Evolutionary conservation across 768 basidiomycete species (phyloP), one percentile per base, ranked within the genome.

Genomic region (Guyanaporus albipodus): DNA sequence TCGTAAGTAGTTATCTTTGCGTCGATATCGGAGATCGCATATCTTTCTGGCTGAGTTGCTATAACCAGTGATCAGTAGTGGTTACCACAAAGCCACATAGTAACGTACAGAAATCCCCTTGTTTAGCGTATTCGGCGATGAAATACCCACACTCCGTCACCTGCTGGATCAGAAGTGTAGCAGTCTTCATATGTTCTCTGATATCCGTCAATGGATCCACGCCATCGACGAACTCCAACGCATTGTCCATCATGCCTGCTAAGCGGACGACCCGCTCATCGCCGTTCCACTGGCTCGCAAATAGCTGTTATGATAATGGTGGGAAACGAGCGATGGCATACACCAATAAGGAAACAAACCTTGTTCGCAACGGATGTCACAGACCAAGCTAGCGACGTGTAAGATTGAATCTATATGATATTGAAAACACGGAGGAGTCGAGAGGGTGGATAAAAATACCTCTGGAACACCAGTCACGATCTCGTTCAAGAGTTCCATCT

Each of bases 141-240:
- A 58, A 58, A 24, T 60, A 60, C 6, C 57, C 57, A 29, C 57
- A 59, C 38, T 59, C 57, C 21, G 57, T 56, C 32, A 59, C 48
- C 14, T 59, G 58, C 10, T 45, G 58, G 22, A 59, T 40, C n/a
- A 59, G 21, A 38, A 39, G 28, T 32, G 15, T 53, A 26, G 57
- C 35, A 3, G 35, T 23, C 15, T 44, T 28, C 22, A 6, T 27
- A 15, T 60, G 57, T 5, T 45, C 48, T 19, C 48, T 23, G n/a
- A 50, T 29, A 3, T 15, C 29, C 35, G 37, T 57, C 48, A 57
- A 41, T 6, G 48, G 11, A 1, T 38, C 48, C 1, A 50, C 45
- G 17, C 49, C 40, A 22, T 53, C 42, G 0, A 58, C 54, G 38
- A 58, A 58, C 18, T 36, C 38, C 17, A 58, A 48, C 4, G 43